Percentiles rank a stretch among this genome's conserved stretches.
Evolutionary conservation across 2,329 filamentous ascomycete species (phyloP).

Genomic region (Periconia sp.): DNA sequence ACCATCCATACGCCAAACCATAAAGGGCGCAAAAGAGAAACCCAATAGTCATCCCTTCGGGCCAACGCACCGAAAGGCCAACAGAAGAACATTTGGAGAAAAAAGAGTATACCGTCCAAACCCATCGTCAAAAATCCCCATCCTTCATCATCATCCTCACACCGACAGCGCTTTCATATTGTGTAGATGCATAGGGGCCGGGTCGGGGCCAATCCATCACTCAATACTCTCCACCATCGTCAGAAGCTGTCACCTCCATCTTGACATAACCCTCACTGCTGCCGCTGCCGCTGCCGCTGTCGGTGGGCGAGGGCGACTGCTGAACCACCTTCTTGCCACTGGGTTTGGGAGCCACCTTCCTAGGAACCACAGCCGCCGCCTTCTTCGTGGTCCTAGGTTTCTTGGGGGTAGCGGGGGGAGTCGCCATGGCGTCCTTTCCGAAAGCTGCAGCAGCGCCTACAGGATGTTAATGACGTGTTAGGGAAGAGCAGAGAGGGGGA

Average conservation of each 20-base stretch:
- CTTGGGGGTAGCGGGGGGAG: conserved; percentile 20
- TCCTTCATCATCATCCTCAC: too few species aligned
- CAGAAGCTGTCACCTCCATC: not conserved
- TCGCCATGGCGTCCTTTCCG: not conserved
- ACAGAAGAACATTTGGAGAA: too few species aligned
- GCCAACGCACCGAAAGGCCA: too few species aligned
- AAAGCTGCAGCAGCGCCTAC: conserved; percentile 6
- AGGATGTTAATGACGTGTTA: not conserved
- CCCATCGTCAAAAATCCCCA: too few species aligned
- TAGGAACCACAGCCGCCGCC: not conserved
- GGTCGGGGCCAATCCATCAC: too few species aligned
- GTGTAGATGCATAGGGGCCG: too few species aligned
- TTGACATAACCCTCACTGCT: not conserved
- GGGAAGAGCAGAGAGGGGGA: not conserved
- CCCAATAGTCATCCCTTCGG: too few species aligned
- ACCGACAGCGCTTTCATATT: too few species aligned
- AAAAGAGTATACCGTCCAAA: too few species aligned
- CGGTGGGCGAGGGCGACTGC: not conserved
- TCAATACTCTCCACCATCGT: too few species aligned
- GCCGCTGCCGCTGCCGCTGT: conserved; percentile 4
- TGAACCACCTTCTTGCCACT: conserved; percentile 13
- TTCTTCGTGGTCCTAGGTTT: conserved; percentile 22
- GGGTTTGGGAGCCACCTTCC: conserved; percentile 12
- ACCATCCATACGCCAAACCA: too few species aligned
- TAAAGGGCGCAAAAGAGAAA: too few species aligned